phyloP scores from a whole-genome alignment of 192 early-diverging fungal genomes.

The Entomortierella chlamydospora region DNA sequence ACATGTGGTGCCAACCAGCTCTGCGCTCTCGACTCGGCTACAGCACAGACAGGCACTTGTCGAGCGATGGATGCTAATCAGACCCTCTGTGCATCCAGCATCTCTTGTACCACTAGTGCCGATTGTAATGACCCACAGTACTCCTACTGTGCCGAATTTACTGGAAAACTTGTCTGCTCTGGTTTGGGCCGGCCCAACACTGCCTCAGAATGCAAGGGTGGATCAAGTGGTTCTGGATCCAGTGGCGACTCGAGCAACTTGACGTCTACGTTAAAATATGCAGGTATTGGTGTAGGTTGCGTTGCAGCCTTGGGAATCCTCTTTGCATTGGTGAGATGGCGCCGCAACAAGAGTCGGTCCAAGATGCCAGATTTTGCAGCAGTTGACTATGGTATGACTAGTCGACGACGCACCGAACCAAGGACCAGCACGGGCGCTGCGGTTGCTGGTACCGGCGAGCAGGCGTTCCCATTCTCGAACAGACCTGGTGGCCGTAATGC shows the following conservation, averaged over 20 bases:
- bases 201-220: not conserved
- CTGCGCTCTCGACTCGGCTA: not conserved
- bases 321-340: constrained; percentile 43
- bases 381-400: constrained; percentile 41
- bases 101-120: not conserved
- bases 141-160: constrained; percentile 11
- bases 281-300: constrained; percentile 37
- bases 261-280: constrained; percentile 26
- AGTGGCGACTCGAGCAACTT: not conserved
- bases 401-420: constrained; percentile 25
- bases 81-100: constrained; percentile 8
- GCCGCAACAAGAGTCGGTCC: constrained; percentile 18
- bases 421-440: constrained; percentile 7
- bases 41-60: constrained; percentile 11
- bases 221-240: not conserved
- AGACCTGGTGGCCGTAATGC: constrained; percentile 16
- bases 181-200: constrained; percentile 24
- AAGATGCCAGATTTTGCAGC: constrained; percentile 40
- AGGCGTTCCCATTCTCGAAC: constrained; percentile 42
- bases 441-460: constrained; percentile 1
- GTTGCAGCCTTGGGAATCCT: constrained; percentile 20
- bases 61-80: not conserved
- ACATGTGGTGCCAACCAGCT: constrained; percentile 13
- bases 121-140: constrained; percentile 17
- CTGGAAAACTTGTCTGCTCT: not conserved